A percentile compares a stretch with the other conserved stretches of the same genome.
Conservation (phyloP, 805 yeast species). For the Wickerhamomyces hampshirensis region DNA sequence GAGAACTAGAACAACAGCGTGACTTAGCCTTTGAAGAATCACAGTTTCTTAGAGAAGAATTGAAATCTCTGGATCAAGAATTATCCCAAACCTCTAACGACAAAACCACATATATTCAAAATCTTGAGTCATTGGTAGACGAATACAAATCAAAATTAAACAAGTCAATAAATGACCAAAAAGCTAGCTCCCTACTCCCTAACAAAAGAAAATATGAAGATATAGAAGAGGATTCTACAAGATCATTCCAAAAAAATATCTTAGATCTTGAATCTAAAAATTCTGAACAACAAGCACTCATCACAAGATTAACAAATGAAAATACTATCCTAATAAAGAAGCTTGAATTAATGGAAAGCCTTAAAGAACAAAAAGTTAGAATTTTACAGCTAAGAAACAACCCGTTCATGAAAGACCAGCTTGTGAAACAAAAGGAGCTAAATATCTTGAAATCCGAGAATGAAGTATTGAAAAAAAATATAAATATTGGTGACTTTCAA, state of each 20-base stretch:
- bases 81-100: constrained; percentile 20
- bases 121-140: constrained; percentile 38
- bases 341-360: constrained; percentile 27
- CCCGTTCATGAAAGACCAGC: constrained; percentile 60
- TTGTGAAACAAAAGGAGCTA: constrained; percentile 48
- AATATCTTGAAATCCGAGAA: constrained; percentile 56
- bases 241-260: constrained; percentile 24
- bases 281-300: constrained; percentile 31
- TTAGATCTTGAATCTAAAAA: constrained; percentile 37
- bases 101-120: constrained; percentile 17
- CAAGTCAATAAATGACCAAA: constrained; percentile 34
- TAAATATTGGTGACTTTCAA: constrained; percentile 14
- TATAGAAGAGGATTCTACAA: constrained; percentile 19
- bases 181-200: no score
- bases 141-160: constrained; percentile 50
- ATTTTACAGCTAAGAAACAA: constrained; percentile 61
- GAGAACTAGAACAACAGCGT: constrained; percentile 47
- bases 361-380: constrained; percentile 37
- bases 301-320: constrained; percentile 33
- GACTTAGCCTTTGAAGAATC: constrained; percentile 53
- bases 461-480: constrained; percentile 37
- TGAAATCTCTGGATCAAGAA: constrained; percentile 42
- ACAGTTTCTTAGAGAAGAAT: constrained; percentile 49
- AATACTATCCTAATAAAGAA: constrained; percentile 34
- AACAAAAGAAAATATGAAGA: constrained; percentile 8